phyloP scores from a whole-genome alignment of 331 rosid genomes.

The Prunus yedoensis region DNA sequence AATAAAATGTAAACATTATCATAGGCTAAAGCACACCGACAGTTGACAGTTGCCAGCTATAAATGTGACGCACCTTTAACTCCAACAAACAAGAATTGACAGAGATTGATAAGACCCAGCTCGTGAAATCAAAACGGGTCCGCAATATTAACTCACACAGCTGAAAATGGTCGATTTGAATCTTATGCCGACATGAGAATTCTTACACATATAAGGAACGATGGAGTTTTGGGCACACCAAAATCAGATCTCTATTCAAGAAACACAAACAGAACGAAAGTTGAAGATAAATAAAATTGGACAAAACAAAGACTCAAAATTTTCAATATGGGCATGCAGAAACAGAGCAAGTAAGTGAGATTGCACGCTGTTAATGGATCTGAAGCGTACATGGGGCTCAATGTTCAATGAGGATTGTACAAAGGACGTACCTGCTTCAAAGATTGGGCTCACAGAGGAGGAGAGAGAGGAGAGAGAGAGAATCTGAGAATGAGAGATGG shows the following conservation, averaged over 20 bases:
- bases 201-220: background rate
- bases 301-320: too few species aligned
- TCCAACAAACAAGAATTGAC: constrained; percentile 4
- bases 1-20: background rate
- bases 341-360: background rate
- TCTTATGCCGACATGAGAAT: background rate
- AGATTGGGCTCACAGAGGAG: background rate
- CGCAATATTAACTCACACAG: constrained; percentile 4
- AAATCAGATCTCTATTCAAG: constrained; percentile 20
- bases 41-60: constrained; percentile 38
- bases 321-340: background rate
- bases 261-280: background rate
- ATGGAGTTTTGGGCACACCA: background rate
- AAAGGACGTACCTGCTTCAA: constrained; percentile 19
- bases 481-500: constrained; percentile 1
- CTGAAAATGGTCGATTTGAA: constrained; percentile 1
- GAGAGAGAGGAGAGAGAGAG: background rate
- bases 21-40: constrained; percentile 32
- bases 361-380: background rate
- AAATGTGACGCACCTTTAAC: constrained; percentile 23
- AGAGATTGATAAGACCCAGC: constrained; percentile 33
- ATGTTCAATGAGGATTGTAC: background rate
- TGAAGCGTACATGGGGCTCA: background rate
- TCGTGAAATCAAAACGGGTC: constrained; percentile 26
- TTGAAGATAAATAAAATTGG: background rate